These are phyloP conservation scores for Zasmidium angulare DNA, from an alignment of 2,329 filamentous ascomycete genomes.

Conservation along the genomic window DNA sequence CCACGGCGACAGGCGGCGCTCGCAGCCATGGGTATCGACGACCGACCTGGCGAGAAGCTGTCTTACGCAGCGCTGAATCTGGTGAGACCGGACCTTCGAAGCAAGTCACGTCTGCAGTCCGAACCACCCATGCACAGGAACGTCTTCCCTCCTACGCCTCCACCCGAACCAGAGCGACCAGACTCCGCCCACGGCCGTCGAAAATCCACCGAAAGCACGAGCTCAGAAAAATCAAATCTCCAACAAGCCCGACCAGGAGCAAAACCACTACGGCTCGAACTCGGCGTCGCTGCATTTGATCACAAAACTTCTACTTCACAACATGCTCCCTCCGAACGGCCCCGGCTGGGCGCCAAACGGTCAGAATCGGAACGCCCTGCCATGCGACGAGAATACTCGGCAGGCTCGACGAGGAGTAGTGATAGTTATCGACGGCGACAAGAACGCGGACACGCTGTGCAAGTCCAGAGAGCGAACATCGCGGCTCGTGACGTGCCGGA, in stretches of 20 bases:
- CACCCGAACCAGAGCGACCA: conserved; percentile 73
- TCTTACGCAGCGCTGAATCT: conserved; percentile 92
- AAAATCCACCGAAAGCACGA: conserved; percentile 45
- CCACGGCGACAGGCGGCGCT: conserved; percentile 33
- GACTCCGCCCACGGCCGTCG: conserved; percentile 27
- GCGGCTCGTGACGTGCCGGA: conserved; percentile 58
- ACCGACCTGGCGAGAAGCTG: conserved; percentile 77
- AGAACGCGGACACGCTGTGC: conserved; percentile 39
- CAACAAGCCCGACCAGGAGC: conserved; percentile 44
- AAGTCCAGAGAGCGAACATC: background rate
- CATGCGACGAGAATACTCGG: conserved; percentile 36
- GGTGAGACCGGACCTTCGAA: conserved; percentile 80
- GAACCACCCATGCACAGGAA: conserved; percentile 77
- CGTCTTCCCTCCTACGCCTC: conserved; percentile 96
- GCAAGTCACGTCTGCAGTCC: conserved; percentile 75
- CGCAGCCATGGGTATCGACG: conserved; percentile 63
- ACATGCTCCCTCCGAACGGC: conserved; percentile 22
- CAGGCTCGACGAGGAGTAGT: conserved; percentile 19
- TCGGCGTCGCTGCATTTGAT: conserved; percentile 51
- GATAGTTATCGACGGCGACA: conserved; percentile 42
- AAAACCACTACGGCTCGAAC: conserved; percentile 49
- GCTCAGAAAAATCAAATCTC: conserved; percentile 40
- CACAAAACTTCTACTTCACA: conserved; percentile 30
- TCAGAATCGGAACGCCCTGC: conserved; percentile 47
- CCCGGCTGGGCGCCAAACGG: conserved; percentile 40